phyloP scores from a whole-genome alignment of 805 yeast species.

The Jamesozyma spencerorum region DNA sequence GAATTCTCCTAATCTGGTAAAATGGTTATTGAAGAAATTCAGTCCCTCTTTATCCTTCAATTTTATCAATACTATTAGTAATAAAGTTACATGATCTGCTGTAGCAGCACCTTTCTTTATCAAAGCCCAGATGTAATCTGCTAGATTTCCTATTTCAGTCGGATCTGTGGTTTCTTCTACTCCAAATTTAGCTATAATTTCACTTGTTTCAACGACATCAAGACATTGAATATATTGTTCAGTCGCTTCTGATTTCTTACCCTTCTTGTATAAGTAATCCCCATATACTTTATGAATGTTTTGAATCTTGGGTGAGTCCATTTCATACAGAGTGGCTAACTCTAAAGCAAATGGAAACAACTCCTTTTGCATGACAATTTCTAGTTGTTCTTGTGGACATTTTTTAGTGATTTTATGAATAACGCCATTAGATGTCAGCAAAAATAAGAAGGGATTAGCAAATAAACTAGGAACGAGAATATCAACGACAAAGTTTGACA shows the following conservation, averaged over 20 bases:
- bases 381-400: slow-evolving; percentile 55
- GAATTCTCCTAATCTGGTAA: slow-evolving; percentile 22
- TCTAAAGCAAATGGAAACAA: slow-evolving; percentile 64
- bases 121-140: slow-evolving; percentile 54
- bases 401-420: slow-evolving; percentile 62
- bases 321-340: slow-evolving; percentile 40
- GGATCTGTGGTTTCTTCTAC: slow-evolving; percentile 39
- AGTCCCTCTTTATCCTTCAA: slow-evolving; percentile 53
- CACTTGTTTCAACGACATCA: slow-evolving; percentile 54
- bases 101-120: slow-evolving; percentile 47
- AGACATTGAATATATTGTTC: slow-evolving; percentile 58
- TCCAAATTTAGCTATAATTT: slow-evolving; percentile 68
- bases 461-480: slow-evolving; percentile 35
- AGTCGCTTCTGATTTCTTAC: slow-evolving; percentile 60
- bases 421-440: slow-evolving; percentile 68
- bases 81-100: slow-evolving; percentile 73
- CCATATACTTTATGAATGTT: slow-evolving; percentile 53
- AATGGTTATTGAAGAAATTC: slow-evolving; percentile 42
- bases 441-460: slow-evolving; percentile 41
- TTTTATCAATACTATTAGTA: slow-evolving; percentile 73
- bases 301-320: slow-evolving; percentile 20
- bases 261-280: slow-evolving; percentile 58
- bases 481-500: slow-evolving; percentile 56
- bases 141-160: slow-evolving; percentile 39
- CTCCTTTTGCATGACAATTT: slow-evolving; percentile 58